Evolutionary conservation across 768 basidiomycete genomes (phyloP), one percentile per base, ranked within the genome.

Genomic region (Boletus speciosus): DNA sequence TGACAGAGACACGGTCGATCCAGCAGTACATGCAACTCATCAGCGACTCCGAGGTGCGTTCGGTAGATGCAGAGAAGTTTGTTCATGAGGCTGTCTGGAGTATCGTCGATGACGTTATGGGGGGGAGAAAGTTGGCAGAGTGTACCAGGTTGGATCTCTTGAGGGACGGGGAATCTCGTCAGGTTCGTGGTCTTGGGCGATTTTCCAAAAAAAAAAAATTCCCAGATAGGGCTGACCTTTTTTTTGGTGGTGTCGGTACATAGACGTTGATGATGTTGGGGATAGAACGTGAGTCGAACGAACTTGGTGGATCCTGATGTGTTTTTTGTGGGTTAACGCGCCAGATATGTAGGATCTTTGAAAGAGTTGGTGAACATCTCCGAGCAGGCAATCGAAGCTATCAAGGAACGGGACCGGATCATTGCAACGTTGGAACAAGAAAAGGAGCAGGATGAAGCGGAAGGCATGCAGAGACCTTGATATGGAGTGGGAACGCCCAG

Each of bases 191-290:
- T 16, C 19, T 15, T 25, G 1, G 12, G 16, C 14, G 5, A 32
- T 21, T 8, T 44, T 3, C 0, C 23, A 16, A 19, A 19, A 19
- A 19, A 19, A 19, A 19, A 19, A 19, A 19, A 29, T 16, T 21
- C 8, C 29, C 0, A 9, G 8, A 32, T 19, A 7, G 23, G 3
- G 4, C 41, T 49, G 35, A 58, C 36, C 2, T 29, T 31, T 31
- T 25, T 9, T 9, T 25, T 34, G 25, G 29, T 11, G n/a, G 27
- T 23, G 7, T 39, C 21, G 36, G 16, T 3, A 8, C 38, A 9
- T 43, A 80, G 79, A 73, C 71, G 2, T 47, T 80, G 23, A 67
- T 79, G 58, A 65, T 74, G 61, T 62, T 81, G 16, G 76, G 73
- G 36, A 68, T 81, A 19, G 79, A 81, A 63, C 74, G 78, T 80